These are phyloP conservation scores for Podaxis pistillaris DNA, from an alignment of 768 basidiomycete genomes.

Conservation along the genomic window DNA sequence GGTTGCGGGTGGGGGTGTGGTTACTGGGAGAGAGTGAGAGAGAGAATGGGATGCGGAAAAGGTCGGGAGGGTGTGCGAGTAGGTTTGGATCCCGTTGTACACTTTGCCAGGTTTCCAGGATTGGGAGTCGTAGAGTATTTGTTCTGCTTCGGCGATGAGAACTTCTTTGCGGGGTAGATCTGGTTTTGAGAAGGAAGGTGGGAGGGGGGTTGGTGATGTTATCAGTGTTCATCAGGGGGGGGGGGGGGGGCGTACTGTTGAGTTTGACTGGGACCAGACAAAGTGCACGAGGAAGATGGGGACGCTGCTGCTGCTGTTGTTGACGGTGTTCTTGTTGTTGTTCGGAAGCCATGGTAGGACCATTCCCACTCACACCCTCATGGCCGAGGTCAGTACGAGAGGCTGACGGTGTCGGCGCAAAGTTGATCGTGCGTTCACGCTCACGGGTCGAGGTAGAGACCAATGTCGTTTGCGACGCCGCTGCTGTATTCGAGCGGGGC, in stretches of 20 bases:
- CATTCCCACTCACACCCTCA: not conserved
- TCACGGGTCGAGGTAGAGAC: constrained; percentile 17
- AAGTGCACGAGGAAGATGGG: not conserved
- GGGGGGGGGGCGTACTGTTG: not conserved
- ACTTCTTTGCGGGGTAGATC: constrained; percentile 49
- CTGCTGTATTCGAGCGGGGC: not conserved
- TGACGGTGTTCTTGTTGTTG: not conserved
- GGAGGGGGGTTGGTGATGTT: not conserved
- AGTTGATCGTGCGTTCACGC: constrained; percentile 23
- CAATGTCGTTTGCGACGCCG: not conserved
- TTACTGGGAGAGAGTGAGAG: not conserved
- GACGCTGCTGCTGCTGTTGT: not conserved
- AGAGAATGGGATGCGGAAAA: constrained; percentile 29
- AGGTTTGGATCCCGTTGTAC: constrained; percentile 43
- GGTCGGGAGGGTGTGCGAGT: constrained; percentile 31
- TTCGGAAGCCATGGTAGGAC: not conserved
- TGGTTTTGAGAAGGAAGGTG: constrained; percentile 19
- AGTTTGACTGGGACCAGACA: not conserved
- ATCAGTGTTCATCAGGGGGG: not conserved
- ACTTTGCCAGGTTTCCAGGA: constrained; percentile 54
- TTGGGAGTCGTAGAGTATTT: constrained; percentile 41
- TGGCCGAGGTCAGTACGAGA: not conserved
- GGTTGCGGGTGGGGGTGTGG: not conserved
- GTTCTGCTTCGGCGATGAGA: constrained; percentile 41
- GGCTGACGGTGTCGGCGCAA: constrained; percentile 2